phyloP scores from a whole-genome alignment of 495 filamentous ascomycete genomes.

The Aspergillus affinis region DNA sequence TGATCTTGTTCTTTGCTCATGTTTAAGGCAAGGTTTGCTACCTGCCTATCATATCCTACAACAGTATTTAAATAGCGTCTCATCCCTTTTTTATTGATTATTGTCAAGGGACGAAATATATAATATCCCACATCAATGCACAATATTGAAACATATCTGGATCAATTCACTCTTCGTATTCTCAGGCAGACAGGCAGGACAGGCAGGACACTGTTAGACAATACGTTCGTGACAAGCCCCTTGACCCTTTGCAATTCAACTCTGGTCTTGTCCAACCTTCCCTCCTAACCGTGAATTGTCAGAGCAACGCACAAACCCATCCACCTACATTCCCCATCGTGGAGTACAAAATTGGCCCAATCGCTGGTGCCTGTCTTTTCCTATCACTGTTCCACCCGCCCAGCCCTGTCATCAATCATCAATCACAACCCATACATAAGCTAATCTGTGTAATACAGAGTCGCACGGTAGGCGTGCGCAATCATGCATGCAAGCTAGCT shows the following conservation, averaged over 20 bases:
- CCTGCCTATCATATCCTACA: background rate
- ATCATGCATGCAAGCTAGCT: background rate
- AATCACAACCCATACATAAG: background rate
- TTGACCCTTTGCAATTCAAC: too few relatives aligned
- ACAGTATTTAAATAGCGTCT: conserved; percentile 1
- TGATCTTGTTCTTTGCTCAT: background rate
- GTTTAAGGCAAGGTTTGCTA: conserved; percentile 4
- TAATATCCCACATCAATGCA: background rate
- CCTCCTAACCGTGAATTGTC: too few relatives aligned
- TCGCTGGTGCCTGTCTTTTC: too few relatives aligned
- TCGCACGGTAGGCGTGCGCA: background rate
- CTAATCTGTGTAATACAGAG: too few relatives aligned
- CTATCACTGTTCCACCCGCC: too few relatives aligned
- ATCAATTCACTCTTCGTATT: background rate
- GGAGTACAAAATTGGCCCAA: too few relatives aligned
- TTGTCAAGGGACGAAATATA: background rate
- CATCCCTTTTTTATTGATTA: background rate
- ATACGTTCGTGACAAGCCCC: background rate
- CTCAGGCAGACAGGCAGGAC: too few relatives aligned
- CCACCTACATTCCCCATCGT: too few relatives aligned
- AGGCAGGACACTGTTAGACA: background rate
- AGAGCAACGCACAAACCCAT: too few relatives aligned
- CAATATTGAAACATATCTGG: background rate
- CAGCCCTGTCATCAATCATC: background rate
- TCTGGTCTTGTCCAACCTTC: too few relatives aligned